These are phyloP conservation scores for Sporodiniella umbellata DNA, from an alignment of 371 early-diverging fungal species.

Conservation along the genomic window DNA sequence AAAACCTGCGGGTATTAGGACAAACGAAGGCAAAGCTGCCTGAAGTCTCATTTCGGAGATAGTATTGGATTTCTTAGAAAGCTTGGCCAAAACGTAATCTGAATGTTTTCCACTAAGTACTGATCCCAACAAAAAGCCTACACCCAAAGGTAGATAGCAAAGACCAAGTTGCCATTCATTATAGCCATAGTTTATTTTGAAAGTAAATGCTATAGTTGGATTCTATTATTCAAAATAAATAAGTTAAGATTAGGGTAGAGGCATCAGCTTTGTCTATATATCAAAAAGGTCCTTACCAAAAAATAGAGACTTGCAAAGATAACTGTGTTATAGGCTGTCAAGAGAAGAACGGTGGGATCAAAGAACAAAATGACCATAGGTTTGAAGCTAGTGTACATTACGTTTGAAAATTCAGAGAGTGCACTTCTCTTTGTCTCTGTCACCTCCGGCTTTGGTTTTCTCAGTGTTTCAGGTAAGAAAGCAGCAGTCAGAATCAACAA, in stretches of 20 bases:
- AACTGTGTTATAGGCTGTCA: conserved; percentile 25
- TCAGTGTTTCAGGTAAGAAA: conserved; percentile 15
- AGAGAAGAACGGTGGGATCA: conserved; percentile 24
- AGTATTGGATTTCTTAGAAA: conserved; percentile 8
- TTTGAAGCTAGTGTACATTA: conserved; percentile 1
- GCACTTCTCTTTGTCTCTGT: neutral
- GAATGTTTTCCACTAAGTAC: conserved; percentile 44
- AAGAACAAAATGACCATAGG: conserved; percentile 22
- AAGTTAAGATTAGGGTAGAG: neutral
- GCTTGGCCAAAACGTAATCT: conserved; percentile 37
- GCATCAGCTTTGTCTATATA: neutral
- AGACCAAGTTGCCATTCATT: conserved; percentile 37
- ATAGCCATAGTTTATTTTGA: conserved; percentile 28
- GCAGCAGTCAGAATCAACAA: conserved; percentile 3
- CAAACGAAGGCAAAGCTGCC: conserved; percentile 41
- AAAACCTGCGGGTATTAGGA: conserved; percentile 49
- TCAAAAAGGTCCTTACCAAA: conserved; percentile 9
- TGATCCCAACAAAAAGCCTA: conserved; percentile 46
- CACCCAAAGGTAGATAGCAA: conserved; percentile 44
- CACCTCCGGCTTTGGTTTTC: conserved; percentile 3
- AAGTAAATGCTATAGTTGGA: conserved; percentile 38
- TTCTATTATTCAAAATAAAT: conserved; percentile 17
- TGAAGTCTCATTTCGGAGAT: conserved; percentile 43
- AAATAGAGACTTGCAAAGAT: conserved; percentile 29
- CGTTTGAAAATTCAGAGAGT: neutral